Percentiles rank a stretch among this genome's conserved stretches.
These are phyloP conservation scores for Pyrus hybrid DNA, from an alignment of 331 rosid species.

Conservation along the genomic window DNA sequence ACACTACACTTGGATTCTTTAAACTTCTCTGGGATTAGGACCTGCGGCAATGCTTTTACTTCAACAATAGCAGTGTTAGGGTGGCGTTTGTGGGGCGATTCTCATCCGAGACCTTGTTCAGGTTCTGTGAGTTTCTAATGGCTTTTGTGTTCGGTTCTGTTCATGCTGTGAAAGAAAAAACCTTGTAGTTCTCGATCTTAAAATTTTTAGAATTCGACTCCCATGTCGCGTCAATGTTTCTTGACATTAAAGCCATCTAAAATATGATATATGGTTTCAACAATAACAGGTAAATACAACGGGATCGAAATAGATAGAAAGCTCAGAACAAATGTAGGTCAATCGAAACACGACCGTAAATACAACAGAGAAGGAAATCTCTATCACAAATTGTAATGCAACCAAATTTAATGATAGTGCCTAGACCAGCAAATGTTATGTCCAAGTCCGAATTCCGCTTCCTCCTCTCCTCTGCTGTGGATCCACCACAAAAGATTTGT, in stretches of 20 bases:
- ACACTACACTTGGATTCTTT: not conserved
- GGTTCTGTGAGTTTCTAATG: not conserved
- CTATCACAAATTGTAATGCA: not conserved
- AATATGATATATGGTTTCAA: not conserved
- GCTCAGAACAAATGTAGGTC: not conserved
- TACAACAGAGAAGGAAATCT: not conserved
- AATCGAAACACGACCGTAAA: not conserved
- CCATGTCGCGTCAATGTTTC: not conserved
- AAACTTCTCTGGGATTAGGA: slow-evolving; percentile 11
- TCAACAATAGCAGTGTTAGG: not conserved
- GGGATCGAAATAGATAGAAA: not conserved
- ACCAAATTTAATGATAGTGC: slow-evolving; percentile 29
- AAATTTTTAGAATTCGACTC: not conserved
- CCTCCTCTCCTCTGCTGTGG: slow-evolving; percentile 47
- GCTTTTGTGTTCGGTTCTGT: not conserved
- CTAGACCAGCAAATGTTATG: slow-evolving; percentile 44
- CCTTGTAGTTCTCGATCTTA: not conserved
- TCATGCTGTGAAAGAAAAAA: not conserved
- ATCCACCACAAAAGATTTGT: slow-evolving; percentile 78
- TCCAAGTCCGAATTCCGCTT: slow-evolving; percentile 20
- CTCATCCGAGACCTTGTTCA: not conserved
- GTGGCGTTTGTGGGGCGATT: not conserved
- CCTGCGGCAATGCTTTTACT: too few species aligned
- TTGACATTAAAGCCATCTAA: not conserved
- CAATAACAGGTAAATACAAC: not conserved